These are phyloP conservation scores for Polygonum aviculare DNA, from an alignment of 148 eudicot species.

Conservation along the genomic window DNA sequence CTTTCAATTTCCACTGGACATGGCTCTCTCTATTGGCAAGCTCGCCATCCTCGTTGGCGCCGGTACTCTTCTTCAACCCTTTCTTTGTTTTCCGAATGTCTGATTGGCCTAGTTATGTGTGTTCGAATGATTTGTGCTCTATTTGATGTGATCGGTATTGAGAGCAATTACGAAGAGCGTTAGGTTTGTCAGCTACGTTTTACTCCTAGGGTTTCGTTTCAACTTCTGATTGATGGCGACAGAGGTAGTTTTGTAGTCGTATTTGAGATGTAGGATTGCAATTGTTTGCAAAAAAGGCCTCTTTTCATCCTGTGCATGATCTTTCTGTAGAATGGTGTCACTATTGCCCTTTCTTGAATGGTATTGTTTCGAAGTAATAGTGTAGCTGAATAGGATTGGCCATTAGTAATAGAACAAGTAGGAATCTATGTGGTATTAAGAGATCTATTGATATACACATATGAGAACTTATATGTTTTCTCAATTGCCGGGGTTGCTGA, in stretches of 20 bases:
- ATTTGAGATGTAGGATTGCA: neutral
- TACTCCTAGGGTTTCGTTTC: neutral
- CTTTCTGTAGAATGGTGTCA: neutral
- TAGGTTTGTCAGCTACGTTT: neutral
- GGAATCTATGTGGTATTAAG: neutral
- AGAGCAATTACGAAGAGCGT: neutral
- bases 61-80: slow-evolving; percentile 28
- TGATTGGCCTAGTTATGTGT: neutral
- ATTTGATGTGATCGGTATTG: neutral
- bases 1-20: slow-evolving; percentile 20
- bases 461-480: neutral
- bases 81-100: neutral
- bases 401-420: neutral
- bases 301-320: neutral
- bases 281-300: neutral
- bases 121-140: neutral
- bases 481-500: neutral
- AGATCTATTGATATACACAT: neutral
- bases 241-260: neutral
- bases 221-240: neutral
- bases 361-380: neutral
- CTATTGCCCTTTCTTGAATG: neutral
- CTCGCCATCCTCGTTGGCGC: slow-evolving; percentile 80
- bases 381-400: neutral
- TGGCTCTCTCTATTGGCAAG: slow-evolving; percentile 81